These are phyloP conservation scores for Plasmodium blacklocki DNA, from an alignment of 169 alveolate genomes.

Conservation along the genomic window DNA sequence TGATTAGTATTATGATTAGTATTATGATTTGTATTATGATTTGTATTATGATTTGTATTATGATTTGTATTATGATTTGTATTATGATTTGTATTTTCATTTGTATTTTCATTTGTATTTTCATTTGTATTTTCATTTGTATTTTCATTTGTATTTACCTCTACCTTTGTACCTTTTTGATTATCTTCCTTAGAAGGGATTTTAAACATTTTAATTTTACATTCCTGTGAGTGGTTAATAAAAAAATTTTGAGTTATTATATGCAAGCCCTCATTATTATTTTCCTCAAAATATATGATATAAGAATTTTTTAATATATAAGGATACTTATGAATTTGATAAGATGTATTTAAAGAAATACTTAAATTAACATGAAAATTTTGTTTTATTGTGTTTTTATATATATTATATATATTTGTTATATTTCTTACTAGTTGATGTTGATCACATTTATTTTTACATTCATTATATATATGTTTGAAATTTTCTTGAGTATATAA, in stretches of 20 bases:
- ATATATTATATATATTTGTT: conserved; percentile 54
- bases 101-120: background rate
- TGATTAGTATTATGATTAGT: no score
- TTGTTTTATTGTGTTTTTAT: conserved; percentile 46
- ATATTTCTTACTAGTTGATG: conserved; percentile 49
- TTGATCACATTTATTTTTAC: conserved; percentile 70
- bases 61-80: background rate
- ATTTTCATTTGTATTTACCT: no score
- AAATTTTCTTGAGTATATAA: conserved; percentile 55
- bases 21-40: no score
- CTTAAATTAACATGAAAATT: conserved; percentile 64
- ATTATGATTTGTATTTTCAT: background rate
- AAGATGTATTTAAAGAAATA: conserved; percentile 16
- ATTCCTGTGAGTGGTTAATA: conserved; percentile 2
- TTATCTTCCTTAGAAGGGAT: background rate
- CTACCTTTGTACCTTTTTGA: background rate
- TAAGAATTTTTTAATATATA: conserved; percentile 55
- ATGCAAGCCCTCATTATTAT: conserved; percentile 57
- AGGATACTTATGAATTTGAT: conserved; percentile 33
- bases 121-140: background rate
- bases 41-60: no score
- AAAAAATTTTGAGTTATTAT: conserved; percentile 40
- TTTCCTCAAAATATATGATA: conserved; percentile 63
- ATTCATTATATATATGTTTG: conserved; percentile 64
- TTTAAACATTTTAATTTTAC: background rate